Percentiles rank a stretch among this genome's conserved stretches.
Conservation (phyloP, 805 yeast species). For the Candida loeiensis region DNA sequence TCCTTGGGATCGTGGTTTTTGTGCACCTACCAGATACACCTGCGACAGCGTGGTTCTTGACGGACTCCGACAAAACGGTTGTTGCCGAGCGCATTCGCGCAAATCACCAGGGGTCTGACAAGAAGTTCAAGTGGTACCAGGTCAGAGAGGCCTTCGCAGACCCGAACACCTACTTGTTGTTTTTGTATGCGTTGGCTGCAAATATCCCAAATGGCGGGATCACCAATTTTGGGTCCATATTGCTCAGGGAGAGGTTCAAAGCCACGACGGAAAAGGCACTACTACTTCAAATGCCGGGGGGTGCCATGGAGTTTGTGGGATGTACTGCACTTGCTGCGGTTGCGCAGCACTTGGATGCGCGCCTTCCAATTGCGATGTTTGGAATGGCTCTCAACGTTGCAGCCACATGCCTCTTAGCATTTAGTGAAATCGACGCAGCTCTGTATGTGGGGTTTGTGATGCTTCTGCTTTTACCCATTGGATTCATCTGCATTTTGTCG, state of each 20-base stretch:
- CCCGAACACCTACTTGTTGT: constrained; percentile 35
- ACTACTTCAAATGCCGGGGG: constrained; percentile 44
- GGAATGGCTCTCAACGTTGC: constrained; percentile 21
- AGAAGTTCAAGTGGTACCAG: constrained; percentile 35
- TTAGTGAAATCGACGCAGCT: constrained; percentile 26
- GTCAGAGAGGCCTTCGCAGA: constrained; percentile 33
- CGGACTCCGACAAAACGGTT: constrained; percentile 27
- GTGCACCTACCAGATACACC: constrained; percentile 59
- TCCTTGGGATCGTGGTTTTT: constrained; percentile 45
- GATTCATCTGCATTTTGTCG: constrained; percentile 29
- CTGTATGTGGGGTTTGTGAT: constrained; percentile 29
- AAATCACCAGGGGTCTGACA: constrained; percentile 44
- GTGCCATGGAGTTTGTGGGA: constrained; percentile 45
- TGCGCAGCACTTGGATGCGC: constrained; percentile 23
- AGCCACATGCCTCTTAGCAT: constrained; percentile 41
- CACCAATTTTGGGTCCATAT: constrained; percentile 34
- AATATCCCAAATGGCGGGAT: constrained; percentile 38
- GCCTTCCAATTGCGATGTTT: constrained; percentile 24
- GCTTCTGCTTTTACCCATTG: constrained; percentile 27
- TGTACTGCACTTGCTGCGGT: constrained; percentile 27
- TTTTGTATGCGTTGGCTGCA: constrained; percentile 21
- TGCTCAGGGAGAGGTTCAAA: constrained; percentile 24
- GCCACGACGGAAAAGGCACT: constrained; percentile 32
- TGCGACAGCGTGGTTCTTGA: constrained; percentile 22
- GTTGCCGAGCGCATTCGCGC: constrained; percentile 50